Percentiles rank a stretch among this genome's conserved stretches.
These are phyloP conservation scores for Solanum ossicruentum DNA, from an alignment of 257 asterid genomes.

Conservation along the genomic window DNA sequence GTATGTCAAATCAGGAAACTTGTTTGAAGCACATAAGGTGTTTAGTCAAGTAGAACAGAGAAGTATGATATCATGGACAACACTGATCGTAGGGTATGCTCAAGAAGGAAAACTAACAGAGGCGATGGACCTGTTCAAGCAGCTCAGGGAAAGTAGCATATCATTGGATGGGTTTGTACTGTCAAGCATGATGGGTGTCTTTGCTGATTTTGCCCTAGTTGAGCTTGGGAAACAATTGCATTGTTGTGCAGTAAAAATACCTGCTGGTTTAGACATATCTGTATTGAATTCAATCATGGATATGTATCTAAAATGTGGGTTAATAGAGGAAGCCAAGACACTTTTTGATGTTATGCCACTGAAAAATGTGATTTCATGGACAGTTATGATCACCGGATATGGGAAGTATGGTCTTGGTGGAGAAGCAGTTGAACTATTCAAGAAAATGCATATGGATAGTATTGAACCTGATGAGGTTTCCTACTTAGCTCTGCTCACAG, in stretches of 20 bases:
- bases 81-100: slow-evolving; percentile 40
- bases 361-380: slow-evolving; percentile 42
- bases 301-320: slow-evolving; percentile 63
- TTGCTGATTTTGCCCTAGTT: slow-evolving; percentile 37
- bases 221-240: slow-evolving; percentile 59
- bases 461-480: slow-evolving; percentile 43
- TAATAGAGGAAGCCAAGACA: slow-evolving; percentile 34
- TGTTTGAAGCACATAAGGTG: slow-evolving; percentile 26
- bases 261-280: slow-evolving; percentile 25
- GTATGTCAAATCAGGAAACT: slow-evolving; percentile 36
- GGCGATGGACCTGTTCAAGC: slow-evolving; percentile 37
- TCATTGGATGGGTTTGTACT: slow-evolving; percentile 35
- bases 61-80: slow-evolving; percentile 37
- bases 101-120: slow-evolving; percentile 23
- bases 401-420: slow-evolving; percentile 43
- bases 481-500: slow-evolving; percentile 48
- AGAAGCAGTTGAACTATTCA: slow-evolving; percentile 38
- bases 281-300: slow-evolving; percentile 37
- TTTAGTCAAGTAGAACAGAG: slow-evolving; percentile 24
- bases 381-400: slow-evolving; percentile 48
- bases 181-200: slow-evolving; percentile 37
- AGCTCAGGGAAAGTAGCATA: slow-evolving; percentile 22
- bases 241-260: slow-evolving; percentile 27
- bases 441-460: slow-evolving; percentile 27
- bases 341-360: slow-evolving; percentile 20